Evolutionary conservation across 176 grass and related monocot genomes (phyloP).

Genomic region (Elymus sibiricus): DNA sequence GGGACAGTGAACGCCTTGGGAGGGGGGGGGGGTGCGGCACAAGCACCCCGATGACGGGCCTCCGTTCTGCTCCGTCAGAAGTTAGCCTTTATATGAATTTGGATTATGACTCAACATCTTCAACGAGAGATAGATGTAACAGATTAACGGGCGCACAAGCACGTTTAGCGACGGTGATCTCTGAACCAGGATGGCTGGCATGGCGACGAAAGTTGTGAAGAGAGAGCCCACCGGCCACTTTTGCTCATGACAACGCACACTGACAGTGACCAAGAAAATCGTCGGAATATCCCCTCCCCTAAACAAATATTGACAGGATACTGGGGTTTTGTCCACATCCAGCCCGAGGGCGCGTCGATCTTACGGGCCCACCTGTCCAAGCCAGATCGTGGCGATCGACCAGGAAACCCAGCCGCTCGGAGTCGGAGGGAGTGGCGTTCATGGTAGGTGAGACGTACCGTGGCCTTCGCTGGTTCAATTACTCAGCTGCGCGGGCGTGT

Average conservation of each 20-base stretch:
- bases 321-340: not conserved
- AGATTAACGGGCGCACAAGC: not conserved
- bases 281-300: not conserved
- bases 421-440: not conserved
- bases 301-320: not conserved
- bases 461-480: not conserved
- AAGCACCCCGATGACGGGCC: no score
- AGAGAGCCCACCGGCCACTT: not conserved
- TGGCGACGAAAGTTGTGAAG: not conserved
- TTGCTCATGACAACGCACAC: not conserved
- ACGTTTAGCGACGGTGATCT: not conserved
- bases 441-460: conserved; percentile 39
- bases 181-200: not conserved
- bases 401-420: not conserved
- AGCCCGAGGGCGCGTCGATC: not conserved
- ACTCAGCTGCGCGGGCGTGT: not conserved
- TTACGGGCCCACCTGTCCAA: not conserved
- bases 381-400: not conserved
- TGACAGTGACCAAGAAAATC: not conserved
- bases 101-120: no score
- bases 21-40: no score
- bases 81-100: no score
- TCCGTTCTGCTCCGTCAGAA: no score
- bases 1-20: no score
- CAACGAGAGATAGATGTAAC: no score